Percentiles rank a stretch among this genome's conserved stretches.
Evolutionary conservation across 257 asterid genomes (phyloP).

Genomic region (Perilla frutescens): DNA sequence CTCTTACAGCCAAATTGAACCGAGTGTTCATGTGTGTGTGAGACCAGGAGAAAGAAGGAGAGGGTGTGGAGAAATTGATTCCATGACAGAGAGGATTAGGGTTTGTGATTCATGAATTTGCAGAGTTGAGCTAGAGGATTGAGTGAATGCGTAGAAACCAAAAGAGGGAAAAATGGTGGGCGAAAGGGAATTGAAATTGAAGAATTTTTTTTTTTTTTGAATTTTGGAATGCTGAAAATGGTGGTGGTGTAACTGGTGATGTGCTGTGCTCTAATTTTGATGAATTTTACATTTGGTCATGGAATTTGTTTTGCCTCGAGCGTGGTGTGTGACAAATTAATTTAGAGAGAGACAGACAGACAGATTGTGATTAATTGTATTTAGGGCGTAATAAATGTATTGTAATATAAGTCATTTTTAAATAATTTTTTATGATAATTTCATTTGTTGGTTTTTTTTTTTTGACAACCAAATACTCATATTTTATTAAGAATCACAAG

Average conservation of each 20-base stretch:
- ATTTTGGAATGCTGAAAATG: constrained; percentile 29
- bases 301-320: not conserved
- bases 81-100: constrained; percentile 39
- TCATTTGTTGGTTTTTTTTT: too few relatives aligned
- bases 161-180: constrained; percentile 49
- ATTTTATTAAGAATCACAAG: too few relatives aligned
- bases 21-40: constrained; percentile 3
- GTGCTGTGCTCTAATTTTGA: not conserved
- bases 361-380: too few relatives aligned
- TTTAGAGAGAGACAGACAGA: too few relatives aligned
- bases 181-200: constrained; percentile 38
- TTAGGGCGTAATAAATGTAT: too few relatives aligned
- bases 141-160: constrained; percentile 9
- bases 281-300: not conserved
- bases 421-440: too few relatives aligned
- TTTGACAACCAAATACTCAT: too few relatives aligned
- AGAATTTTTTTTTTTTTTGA: constrained; percentile 34
- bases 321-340: too few relatives aligned
- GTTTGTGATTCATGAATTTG: constrained; percentile 27
- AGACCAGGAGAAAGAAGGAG: constrained; percentile 3
- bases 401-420: too few relatives aligned
- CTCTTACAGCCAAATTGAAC: constrained; percentile 36
- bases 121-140: constrained; percentile 33
- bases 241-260: constrained; percentile 15
- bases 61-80: constrained; percentile 14